Conservation (phyloP, 192 early-diverging fungal species). For the Coemansia sp. region DNA sequence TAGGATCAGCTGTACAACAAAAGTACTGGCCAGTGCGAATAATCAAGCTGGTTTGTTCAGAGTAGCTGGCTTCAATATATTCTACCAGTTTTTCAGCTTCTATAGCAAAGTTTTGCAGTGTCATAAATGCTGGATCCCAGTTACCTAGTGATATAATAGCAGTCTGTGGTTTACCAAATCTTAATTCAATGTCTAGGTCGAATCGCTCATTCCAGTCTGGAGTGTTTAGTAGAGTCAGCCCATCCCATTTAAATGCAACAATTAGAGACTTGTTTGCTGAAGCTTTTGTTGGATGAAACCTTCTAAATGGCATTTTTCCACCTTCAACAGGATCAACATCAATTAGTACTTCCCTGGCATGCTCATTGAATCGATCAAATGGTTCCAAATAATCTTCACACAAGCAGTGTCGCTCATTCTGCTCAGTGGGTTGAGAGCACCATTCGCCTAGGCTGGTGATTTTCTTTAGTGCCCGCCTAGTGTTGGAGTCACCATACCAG, state of each 20-base stretch:
- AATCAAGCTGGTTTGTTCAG: not conserved
- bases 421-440: slow-evolving; percentile 25
- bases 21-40: slow-evolving; percentile 19
- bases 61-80: slow-evolving; percentile 4
- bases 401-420: slow-evolving; percentile 20
- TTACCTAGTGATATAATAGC: slow-evolving; percentile 12
- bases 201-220: slow-evolving; percentile 15
- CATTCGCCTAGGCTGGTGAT: slow-evolving; percentile 46
- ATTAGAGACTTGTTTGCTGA: not conserved
- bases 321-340: slow-evolving; percentile 4
- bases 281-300: not conserved
- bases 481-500: slow-evolving; percentile 58
- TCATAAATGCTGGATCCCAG: slow-evolving; percentile 13
- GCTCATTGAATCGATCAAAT: slow-evolving; percentile 4
- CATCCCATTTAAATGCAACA: slow-evolving; percentile 3
- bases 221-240: not conserved
- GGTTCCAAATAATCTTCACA: slow-evolving; percentile 53
- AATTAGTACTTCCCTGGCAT: not conserved
- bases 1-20: slow-evolving; percentile 5
- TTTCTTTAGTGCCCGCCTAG: slow-evolving; percentile 52
- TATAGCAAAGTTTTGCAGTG: not conserved
- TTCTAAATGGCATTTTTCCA: not conserved
- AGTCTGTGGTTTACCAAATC: slow-evolving; percentile 8
- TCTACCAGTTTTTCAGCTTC: slow-evolving; percentile 6
- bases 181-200: slow-evolving; percentile 4